Evolutionary conservation across 306 rosid genomes (phyloP).

Genomic region (Ormosia semicastrata): DNA sequence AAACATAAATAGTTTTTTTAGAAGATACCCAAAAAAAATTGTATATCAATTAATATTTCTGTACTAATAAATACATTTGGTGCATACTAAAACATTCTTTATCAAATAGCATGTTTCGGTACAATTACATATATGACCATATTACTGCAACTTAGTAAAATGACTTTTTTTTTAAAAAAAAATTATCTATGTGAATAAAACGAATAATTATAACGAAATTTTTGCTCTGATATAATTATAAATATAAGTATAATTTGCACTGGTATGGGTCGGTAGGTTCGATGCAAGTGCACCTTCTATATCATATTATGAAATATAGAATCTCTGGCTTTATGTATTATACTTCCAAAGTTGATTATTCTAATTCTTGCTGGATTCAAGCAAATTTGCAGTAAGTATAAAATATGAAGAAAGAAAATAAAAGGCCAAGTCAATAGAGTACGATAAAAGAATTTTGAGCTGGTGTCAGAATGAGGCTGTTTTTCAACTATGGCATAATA

Average conservation of each 20-base stretch:
- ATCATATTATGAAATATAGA: too few relatives aligned
- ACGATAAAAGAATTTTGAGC: background rate
- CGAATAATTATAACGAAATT: background rate
- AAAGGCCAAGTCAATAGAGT: slow-evolving; percentile 3
- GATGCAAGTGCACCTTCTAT: background rate
- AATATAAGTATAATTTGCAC: background rate
- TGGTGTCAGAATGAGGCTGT: slow-evolving; percentile 12
- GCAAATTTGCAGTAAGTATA: background rate
- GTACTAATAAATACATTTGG: background rate
- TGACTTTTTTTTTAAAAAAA: background rate
- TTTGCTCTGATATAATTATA: background rate
- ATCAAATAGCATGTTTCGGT: background rate
- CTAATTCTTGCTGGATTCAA: slow-evolving; percentile 15
- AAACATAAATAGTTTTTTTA: background rate
- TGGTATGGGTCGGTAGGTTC: background rate
- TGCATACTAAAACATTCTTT: background rate
- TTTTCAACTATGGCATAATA: slow-evolving; percentile 22
- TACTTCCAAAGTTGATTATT: background rate
- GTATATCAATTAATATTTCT: background rate
- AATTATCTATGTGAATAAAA: background rate
- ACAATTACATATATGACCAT: background rate
- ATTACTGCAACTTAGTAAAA: background rate
- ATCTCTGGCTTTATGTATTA: background rate
- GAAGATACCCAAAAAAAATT: too few relatives aligned
- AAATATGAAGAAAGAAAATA: background rate